Evolutionary conservation across 768 basidiomycete species (phyloP), one percentile per base, ranked within the genome.

Genomic region (Nidula microcarpa): DNA sequence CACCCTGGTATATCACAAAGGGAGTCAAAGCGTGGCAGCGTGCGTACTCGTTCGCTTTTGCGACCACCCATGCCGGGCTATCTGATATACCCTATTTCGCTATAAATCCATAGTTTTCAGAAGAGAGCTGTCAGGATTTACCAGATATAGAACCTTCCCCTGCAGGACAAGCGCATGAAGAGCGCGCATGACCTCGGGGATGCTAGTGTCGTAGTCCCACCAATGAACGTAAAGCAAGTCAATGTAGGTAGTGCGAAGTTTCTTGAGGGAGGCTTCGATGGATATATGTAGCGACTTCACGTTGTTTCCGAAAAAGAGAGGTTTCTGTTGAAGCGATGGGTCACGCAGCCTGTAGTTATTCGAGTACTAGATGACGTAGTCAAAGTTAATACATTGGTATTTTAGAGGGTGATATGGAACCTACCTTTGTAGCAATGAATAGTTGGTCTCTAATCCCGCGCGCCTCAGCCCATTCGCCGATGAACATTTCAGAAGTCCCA

Each of bases 181-280:
- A 6, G 69, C 63, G 41, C 74, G 72, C 81, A 85, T 82, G 43
- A 84, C 65, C 63, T 86, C 83, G 59, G 79, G 75, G 49, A 84
- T 69, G 10, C 72, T 66, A 16, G 77, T 78, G 5, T 68, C 62
- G 52, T 69, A 79, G 60, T 84, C 82, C 81, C 80, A 79, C 66
- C 68, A 75, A 49, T 77, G 23, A 23, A 23, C 23, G 23, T 23
- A 23, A 23, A 23, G 23, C 23, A 23, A 23, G 23, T 23, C 23
- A 74, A 77, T 70, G 49, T 75, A 76, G 3, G 57, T 57, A 0
- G 73, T 76, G 45, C 71, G 62, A 1, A 80, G 65, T 57, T 72
- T 75, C 60, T 71, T 71, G 52, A 79, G 62, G 8, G 73, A 74
- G 4, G 59, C 72, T 18, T 66, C 59, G n/a, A 78, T 65, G 16